Evolutionary conservation across 2,329 filamentous ascomycete species (phyloP), one percentile per base, ranked within the genome.

Genomic region (Colletotrichum agaves): DNA sequence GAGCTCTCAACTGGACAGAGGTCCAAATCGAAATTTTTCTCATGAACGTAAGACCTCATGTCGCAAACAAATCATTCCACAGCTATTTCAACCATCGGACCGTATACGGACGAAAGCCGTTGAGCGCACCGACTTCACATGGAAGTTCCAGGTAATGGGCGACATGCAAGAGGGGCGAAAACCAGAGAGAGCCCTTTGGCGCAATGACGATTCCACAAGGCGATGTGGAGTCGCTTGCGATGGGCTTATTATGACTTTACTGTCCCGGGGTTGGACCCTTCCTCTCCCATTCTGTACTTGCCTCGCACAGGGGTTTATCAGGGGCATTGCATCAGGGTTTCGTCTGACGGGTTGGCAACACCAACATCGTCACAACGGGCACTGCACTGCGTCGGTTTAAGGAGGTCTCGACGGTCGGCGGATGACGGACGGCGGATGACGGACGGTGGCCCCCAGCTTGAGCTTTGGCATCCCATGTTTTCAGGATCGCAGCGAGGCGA

Each of bases 1-100:
- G 77, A 8, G 76, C 79, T 13, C 74, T 83, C 2, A 70, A 74
- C 5, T 83, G 81, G 81, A 82, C 80, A 0, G 50, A 71, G 27
- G 62, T 80, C 15, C 79, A 83, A 70, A 80, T 81, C 35, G 79
- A 83, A 70, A 79, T 83, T 74, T 81, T 82, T 39, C 76, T 83
- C 5, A 71, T 83, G 31, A 76, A 80, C 11, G 80, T 83, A 6
- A 76, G 81, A 35, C 80, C 78, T 70, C 71, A 77, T 10, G 64
- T 83, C n/a, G 77, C 73, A 47, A 76, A 78, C 19, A 75, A 77
- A 19, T 72, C 71, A 8, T 77, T 73, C 13, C 81, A 82, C 63
- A 72, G 78, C 12, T 83, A 82, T 67, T 78, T 81, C 47, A 78
- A 79, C 0, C 81, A 79, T 49, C 75, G 80, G 55, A 78, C 75